Evolutionary conservation across 2,329 filamentous ascomycete species (phyloP).

Genomic region (Aspergillus intermedius): DNA sequence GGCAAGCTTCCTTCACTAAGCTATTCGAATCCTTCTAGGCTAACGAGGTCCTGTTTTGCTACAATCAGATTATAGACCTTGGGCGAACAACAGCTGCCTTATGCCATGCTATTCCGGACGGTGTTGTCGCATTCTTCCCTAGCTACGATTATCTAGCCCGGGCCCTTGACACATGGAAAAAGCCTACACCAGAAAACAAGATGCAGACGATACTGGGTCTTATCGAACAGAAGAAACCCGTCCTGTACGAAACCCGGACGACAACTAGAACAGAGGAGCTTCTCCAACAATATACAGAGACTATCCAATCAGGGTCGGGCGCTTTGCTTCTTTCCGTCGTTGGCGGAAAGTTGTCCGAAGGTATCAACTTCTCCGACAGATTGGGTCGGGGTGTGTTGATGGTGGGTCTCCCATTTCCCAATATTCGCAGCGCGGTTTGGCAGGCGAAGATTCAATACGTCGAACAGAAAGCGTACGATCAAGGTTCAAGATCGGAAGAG

Average conservation of each 20-base stretch:
- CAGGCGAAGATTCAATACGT: slow-evolving; percentile 85
- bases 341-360: slow-evolving; percentile 90
- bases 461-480: slow-evolving; percentile 51
- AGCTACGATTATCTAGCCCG: slow-evolving; percentile 85
- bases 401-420: slow-evolving; percentile 89
- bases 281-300: slow-evolving; percentile 64
- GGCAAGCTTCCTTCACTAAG: slow-evolving; percentile 28
- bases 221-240: slow-evolving; percentile 28
- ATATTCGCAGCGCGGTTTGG: slow-evolving; percentile 84
- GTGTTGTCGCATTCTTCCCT: slow-evolving; percentile 90
- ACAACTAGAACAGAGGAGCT: slow-evolving; percentile 56
- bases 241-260: slow-evolving; percentile 51
- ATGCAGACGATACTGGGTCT: slow-evolving; percentile 23
- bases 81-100: slow-evolving; percentile 67
- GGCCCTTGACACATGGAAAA: slow-evolving; percentile 60
- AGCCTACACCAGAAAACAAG: slow-evolving; percentile 20
- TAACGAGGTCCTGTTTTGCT: neutral
- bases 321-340: slow-evolving; percentile 84
- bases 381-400: slow-evolving; percentile 85
- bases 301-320: slow-evolving; percentile 58
- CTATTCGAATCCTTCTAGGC: neutral
- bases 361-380: slow-evolving; percentile 93
- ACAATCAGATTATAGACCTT: slow-evolving; percentile 57
- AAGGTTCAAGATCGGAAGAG: slow-evolving; percentile 20
- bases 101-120: slow-evolving; percentile 71